phyloP scores from a whole-genome alignment of 495 filamentous ascomycete genomes.

The Trichodelitschia bisporula region DNA sequence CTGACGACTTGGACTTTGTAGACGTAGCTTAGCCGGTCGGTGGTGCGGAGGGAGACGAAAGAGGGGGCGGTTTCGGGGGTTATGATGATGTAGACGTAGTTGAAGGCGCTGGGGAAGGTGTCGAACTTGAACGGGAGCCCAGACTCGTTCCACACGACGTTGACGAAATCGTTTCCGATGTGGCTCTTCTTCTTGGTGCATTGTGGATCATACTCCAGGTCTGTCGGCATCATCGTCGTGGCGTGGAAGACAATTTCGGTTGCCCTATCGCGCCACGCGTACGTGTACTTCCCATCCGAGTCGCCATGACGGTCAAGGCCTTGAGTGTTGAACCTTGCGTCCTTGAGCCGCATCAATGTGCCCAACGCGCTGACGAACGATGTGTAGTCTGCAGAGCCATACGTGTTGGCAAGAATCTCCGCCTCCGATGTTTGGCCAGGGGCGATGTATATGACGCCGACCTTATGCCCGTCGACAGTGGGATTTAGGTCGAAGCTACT shows the following conservation, averaged over 20 bases:
- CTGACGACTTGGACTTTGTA: constrained; percentile 71
- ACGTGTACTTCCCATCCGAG: constrained; percentile 61
- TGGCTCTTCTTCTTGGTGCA: constrained; percentile 79
- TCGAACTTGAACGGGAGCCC: constrained; percentile 69
- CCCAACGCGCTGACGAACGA: constrained; percentile 62
- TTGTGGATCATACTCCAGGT: constrained; percentile 44
- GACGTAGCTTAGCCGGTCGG: constrained; percentile 25
- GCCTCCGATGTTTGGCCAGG: constrained; percentile 55
- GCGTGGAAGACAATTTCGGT: constrained; percentile 93
- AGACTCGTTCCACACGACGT: constrained; percentile 92
- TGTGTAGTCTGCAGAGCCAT: constrained; percentile 64
- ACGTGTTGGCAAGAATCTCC: constrained; percentile 65
- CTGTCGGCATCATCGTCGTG: constrained; percentile 87
- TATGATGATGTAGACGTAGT: constrained; percentile 89
- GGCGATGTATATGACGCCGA: constrained; percentile 79
- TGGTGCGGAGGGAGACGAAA: background rate
- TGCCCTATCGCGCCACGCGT: constrained; percentile 82
- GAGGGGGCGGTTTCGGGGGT: constrained; percentile 27
- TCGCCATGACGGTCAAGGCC: constrained; percentile 58
- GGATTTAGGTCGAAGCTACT: constrained; percentile 63
- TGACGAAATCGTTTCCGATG: constrained; percentile 94
- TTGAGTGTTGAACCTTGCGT: constrained; percentile 75
- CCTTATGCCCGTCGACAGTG: constrained; percentile 85
- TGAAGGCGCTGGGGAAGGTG: constrained; percentile 82
- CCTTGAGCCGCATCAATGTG: constrained; percentile 50